Evolutionary conservation across 1,284 basidiomycete species (phyloP).

Genomic region (Boletellus deceptivus): DNA sequence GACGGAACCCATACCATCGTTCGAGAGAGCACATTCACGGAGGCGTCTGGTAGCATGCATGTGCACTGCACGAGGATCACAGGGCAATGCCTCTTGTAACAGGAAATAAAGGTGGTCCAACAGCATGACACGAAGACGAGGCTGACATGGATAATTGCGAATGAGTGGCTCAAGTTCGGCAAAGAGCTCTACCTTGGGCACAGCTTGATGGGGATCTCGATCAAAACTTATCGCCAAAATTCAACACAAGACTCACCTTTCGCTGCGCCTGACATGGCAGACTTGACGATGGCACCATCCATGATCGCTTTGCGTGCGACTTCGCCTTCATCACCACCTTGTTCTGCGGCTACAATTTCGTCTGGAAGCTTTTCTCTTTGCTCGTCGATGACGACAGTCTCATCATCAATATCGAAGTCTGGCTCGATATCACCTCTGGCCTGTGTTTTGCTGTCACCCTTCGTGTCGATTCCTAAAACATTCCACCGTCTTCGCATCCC

Average conservation of each 20-base stretch:
- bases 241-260: conserved; percentile 47
- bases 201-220: conserved; percentile 39
- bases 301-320: conserved; percentile 60
- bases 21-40: conserved; percentile 22
- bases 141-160: conserved; percentile 52
- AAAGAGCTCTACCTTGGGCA: conserved; percentile 61
- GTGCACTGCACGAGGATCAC: conserved; percentile 50
- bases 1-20: conserved; percentile 3
- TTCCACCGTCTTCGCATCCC: conserved; percentile 80
- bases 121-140: conserved; percentile 44
- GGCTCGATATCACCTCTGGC: conserved; percentile 16
- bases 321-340: conserved; percentile 43
- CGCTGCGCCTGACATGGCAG: conserved; percentile 62
- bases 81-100: conserved; percentile 44
- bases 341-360: conserved; percentile 30
- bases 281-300: conserved; percentile 69
- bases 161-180: conserved; percentile 53
- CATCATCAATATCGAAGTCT: conserved; percentile 28
- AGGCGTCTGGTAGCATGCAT: conserved; percentile 49
- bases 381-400: conserved; percentile 19
- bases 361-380: conserved; percentile 23
- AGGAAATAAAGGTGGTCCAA: conserved; percentile 56
- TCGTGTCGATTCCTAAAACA: conserved; percentile 60
- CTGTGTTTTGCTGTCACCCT: conserved; percentile 29
- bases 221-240: background rate